Percentiles rank a stretch among this genome's conserved stretches.
phyloP scores from a whole-genome alignment of 192 early-diverging fungal genomes.

The Phycomyces nitens region DNA sequence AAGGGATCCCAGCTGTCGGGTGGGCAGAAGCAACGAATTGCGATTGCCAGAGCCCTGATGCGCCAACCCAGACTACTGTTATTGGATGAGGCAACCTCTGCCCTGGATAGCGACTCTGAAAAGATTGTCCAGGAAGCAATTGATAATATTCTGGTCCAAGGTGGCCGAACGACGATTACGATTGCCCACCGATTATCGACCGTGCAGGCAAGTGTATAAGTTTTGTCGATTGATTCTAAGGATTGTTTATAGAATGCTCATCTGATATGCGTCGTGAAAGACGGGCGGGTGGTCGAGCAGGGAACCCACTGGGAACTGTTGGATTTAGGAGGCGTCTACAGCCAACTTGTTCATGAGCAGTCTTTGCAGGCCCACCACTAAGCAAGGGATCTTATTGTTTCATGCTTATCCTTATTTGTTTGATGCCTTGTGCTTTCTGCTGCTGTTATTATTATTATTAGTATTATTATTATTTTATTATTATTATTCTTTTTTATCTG shows the following conservation, averaged over 20 bases:
- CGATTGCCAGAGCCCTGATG: conserved; percentile 84
- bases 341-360: conserved; percentile 69
- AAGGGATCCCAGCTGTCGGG: conserved; percentile 60
- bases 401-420: too few relatives aligned
- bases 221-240: too few relatives aligned
- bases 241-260: conserved; percentile 35
- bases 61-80: conserved; percentile 81
- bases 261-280: conserved; percentile 66
- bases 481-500: too few relatives aligned
- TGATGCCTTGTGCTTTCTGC: too few relatives aligned
- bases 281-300: conserved; percentile 58
- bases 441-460: too few relatives aligned
- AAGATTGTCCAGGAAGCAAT: conserved; percentile 67
- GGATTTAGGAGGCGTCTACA: conserved; percentile 53
- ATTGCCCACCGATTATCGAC: conserved; percentile 75
- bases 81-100: conserved; percentile 81
- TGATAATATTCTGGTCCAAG: conserved; percentile 58
- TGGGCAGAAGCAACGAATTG: conserved; percentile 83
- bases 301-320: conserved; percentile 62
- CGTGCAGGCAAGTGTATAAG: conserved; percentile 42
- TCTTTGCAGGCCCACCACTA: conserved; percentile 30
- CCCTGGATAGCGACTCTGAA: conserved; percentile 68
- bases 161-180: conserved; percentile 66
- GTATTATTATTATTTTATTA: too few relatives aligned
- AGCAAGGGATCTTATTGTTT: not conserved